Evolutionary conservation across 2,329 filamentous ascomycete species (phyloP), one percentile per base, ranked within the genome.

Genomic region (Fusarium anthophilum): DNA sequence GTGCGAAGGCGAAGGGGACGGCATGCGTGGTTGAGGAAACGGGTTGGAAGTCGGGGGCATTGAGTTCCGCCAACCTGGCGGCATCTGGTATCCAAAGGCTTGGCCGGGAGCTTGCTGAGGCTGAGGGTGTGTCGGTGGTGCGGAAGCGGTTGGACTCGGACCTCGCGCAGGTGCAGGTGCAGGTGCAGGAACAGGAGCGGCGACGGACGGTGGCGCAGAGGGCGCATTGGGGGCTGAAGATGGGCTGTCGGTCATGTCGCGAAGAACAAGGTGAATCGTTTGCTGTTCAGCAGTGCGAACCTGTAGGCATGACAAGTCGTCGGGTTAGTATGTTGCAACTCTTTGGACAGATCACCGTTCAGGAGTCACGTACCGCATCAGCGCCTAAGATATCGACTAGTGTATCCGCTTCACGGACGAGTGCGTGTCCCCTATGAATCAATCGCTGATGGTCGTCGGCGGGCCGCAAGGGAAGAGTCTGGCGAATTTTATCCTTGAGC

Each of bases 381-480:
- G 85, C 82, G 7, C 90, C 89, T 77, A 92, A 89, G 7, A 91
- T 81, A 43, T 89, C 86, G 30, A 85, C 77, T 81, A 92, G 82
- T 22, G 86, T 90, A 65, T 90, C 88, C 17, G 82, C 81, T 43
- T 91, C 89, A 56, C 86, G 86, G 37, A 83, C 79, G 54, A 92
- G 81, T 53, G 90, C 84, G 41, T 89, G 87, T 2, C 90, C 90
- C 47, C 87, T 84, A 76, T 91, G 87, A 43, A 92, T 92, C 66
- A 92, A 81, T 47, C 90, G 85, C 78, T 91, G 89, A 39, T 87
- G 84, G 39, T 89, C 85, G 68, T 90, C 85, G 22, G 84, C 75
- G 8, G 89, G 89, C 58, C 84, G 86, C 50, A 86, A 79, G 30
- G 84, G 81, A 47, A 91, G 78, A 8, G 80, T 77, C 75, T 89